Conservation (phyloP, 2,329 filamentous ascomycete species). For the Aureobasidium sp. region DNA sequence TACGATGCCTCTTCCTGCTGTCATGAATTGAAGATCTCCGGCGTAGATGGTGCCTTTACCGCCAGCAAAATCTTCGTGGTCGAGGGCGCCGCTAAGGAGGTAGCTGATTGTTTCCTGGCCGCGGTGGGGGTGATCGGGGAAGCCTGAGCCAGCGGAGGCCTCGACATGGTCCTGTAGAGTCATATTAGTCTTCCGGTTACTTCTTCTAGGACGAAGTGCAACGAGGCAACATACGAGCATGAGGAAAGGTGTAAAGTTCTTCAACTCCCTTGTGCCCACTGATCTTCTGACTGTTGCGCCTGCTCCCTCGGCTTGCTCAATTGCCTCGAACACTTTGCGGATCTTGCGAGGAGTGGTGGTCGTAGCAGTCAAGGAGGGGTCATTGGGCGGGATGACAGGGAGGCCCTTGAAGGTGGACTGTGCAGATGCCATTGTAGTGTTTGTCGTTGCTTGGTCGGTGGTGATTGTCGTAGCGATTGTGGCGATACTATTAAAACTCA, state of each 20-base stretch:
- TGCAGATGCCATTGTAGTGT: conserved; percentile 22
- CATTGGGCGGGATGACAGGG: conserved; percentile 38
- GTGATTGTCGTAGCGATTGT: not conserved
- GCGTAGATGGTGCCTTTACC: conserved; percentile 73
- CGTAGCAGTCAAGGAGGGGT: conserved; percentile 38
- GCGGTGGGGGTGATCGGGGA: conserved; percentile 76
- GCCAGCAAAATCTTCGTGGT: conserved; percentile 88
- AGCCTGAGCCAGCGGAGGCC: conserved; percentile 70
- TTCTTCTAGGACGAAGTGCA: not conserved
- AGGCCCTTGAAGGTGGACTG: conserved; percentile 35
- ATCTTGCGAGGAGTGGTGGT: conserved; percentile 68
- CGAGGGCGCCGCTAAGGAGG: conserved; percentile 71
- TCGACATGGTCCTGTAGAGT: conserved; percentile 64
- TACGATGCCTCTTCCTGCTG: conserved; percentile 80
- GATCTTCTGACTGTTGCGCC: conserved; percentile 81
- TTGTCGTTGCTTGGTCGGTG: conserved; percentile 16
- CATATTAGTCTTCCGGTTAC: not conserved
- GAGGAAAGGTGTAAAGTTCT: conserved; percentile 76
- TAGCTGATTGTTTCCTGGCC: conserved; percentile 91
- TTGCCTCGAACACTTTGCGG: conserved; percentile 70
- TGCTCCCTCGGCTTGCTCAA: conserved; percentile 79
- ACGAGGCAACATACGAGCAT: not conserved
- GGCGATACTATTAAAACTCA: not conserved
- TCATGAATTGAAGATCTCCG: conserved; percentile 98
- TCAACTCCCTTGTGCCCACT: conserved; percentile 73